Evolutionary conservation across 2,329 filamentous ascomycete species (phyloP), one percentile per base, ranked within the genome.

Genomic region (Alternaria incomplexa): DNA sequence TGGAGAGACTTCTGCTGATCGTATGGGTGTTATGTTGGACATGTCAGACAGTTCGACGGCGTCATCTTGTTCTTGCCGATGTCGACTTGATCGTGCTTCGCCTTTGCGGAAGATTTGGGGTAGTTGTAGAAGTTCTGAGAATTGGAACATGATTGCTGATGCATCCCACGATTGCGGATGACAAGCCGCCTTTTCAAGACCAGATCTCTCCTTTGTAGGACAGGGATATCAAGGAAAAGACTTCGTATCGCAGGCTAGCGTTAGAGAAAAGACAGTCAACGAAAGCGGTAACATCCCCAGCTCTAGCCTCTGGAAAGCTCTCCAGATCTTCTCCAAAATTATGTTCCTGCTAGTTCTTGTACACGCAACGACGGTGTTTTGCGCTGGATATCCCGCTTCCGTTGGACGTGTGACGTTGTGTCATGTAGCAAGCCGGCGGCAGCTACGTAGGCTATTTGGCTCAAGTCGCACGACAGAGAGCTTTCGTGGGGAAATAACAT

Each of bases 1-100:
- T 75, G 66, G 84, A 84, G 32, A 85, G 75, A 26, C 81, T 77
- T 26, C 80, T 77, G 67, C 83, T 84, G 13, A 73, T 73, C 1
- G 66, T 72, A 46, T 73, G 66, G 56, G 72, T 12, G 17, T 59
- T 67, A 43, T 69, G 67, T 1, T 63, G 63, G 5, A 76, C 40
- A 45, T 63, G 32, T 28, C 74, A 67, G 26, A 74, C 3, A n/a
- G 70, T 8, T 25, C 20, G 32, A 12, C 1, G n/a, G n/a, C n/a
- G n/a, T n/a, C n/a, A n/a, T n/a, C n/a, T n/a, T n/a, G n/a, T n/a
- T n/a, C n/a, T n/a, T n/a, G n/a, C n/a, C n/a, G n/a, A n/a, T n/a
- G n/a, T n/a, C 20, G 32, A 12, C 1, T 44, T 2, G 36, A 46
- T 30, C 13, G 32, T 0, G 12, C 1, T n/a, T 4, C 25, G 25